phyloP scores from a whole-genome alignment of 2,329 filamentous ascomycete genomes.

The Pseudogymnoascus sp. region DNA sequence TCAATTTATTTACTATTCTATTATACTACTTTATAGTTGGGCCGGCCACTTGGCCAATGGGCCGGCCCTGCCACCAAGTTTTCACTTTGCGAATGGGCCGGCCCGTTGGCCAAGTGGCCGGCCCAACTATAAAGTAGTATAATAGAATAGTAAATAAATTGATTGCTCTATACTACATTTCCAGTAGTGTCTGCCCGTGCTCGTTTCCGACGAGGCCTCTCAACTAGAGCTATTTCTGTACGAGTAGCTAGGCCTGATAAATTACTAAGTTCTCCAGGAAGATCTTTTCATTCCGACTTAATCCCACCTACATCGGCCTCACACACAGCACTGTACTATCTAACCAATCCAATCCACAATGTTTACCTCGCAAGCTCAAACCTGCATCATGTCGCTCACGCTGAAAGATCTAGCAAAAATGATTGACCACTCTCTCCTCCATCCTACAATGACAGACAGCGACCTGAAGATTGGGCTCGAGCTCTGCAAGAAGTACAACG shows the following conservation, averaged over 20 bases:
- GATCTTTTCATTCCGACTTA: not conserved
- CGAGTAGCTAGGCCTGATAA: too few species aligned
- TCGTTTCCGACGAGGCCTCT: too few species aligned
- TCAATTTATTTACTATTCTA: not conserved
- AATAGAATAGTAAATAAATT: too few species aligned
- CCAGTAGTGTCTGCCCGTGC: too few species aligned
- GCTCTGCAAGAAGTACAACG: constrained; percentile 38
- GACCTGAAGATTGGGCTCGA: constrained; percentile 42
- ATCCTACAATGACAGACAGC: constrained; percentile 51
- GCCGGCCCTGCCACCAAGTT: too few species aligned
- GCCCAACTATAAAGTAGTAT: too few species aligned
- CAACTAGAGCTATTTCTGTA: too few species aligned
- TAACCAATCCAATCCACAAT: not conserved
- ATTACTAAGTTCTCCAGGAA: not conserved
- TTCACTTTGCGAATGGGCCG: too few species aligned
- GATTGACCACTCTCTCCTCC: constrained; percentile 54
- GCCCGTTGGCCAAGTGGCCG: too few species aligned
- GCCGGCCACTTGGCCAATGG: too few species aligned
- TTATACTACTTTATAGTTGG: too few species aligned
- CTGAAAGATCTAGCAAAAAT: constrained; percentile 38
- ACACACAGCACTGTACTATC: not conserved
- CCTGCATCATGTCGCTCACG: constrained; percentile 35
- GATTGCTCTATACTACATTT: too few species aligned
- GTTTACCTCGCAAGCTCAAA: not conserved
- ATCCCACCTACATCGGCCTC: not conserved